phyloP scores from a whole-genome alignment of 2,329 filamentous ascomycete genomes.

The Cladosporium colombiae region DNA sequence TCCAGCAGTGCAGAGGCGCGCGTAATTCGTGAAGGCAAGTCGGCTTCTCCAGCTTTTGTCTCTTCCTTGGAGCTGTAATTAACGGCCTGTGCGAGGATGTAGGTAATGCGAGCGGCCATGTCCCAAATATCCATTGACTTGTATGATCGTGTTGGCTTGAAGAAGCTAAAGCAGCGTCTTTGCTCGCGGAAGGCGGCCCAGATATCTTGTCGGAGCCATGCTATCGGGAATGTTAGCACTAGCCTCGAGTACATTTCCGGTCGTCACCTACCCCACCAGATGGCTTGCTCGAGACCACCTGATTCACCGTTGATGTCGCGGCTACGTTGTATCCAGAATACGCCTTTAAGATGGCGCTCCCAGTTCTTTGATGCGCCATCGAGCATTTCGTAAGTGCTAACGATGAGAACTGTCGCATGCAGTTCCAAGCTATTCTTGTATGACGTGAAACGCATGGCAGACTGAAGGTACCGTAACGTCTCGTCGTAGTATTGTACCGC shows the following conservation, averaged over 20 bases:
- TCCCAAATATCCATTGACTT: slow-evolving; percentile 54
- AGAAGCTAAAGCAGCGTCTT: slow-evolving; percentile 59
- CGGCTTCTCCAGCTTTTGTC: slow-evolving; percentile 44
- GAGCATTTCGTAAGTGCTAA: slow-evolving; percentile 69
- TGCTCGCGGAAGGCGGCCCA: slow-evolving; percentile 65
- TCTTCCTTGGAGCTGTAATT: slow-evolving; percentile 60
- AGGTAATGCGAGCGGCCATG: slow-evolving; percentile 55
- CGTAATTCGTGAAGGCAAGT: slow-evolving; percentile 45
- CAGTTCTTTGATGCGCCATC: slow-evolving; percentile 58
- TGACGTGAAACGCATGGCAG: slow-evolving; percentile 58
- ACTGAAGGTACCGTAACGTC: slow-evolving; percentile 62
- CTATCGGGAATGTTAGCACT: neutral
- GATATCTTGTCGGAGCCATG: slow-evolving; percentile 62
- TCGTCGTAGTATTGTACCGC: slow-evolving; percentile 61
- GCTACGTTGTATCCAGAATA: slow-evolving; percentile 66
- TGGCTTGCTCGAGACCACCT: slow-evolving; percentile 57
- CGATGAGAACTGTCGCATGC: slow-evolving; percentile 59
- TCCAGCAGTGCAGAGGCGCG: slow-evolving; percentile 46
- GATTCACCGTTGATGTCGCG: slow-evolving; percentile 62
- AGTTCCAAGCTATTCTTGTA: slow-evolving; percentile 62
- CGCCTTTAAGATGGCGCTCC: slow-evolving; percentile 64
- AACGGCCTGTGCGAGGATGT: slow-evolving; percentile 58
- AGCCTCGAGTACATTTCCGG: neutral
- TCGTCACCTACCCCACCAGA: slow-evolving; percentile 55
- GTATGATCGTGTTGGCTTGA: slow-evolving; percentile 55